Conservation (phyloP, 495 filamentous ascomycete species). For the Aspergillus avenaceus region DNA sequence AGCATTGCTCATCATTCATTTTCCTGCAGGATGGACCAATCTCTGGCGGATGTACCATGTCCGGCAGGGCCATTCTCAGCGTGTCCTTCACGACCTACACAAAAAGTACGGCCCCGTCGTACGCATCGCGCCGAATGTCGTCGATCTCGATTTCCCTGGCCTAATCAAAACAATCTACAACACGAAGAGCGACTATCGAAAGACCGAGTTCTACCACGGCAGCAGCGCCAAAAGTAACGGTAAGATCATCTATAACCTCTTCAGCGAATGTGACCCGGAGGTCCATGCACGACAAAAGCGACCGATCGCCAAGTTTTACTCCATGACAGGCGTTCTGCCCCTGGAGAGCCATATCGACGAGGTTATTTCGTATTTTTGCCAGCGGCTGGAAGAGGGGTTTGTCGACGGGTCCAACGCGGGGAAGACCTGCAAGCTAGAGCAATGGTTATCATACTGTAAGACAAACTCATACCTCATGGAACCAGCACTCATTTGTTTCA, state of each 20-base stretch:
- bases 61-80: conserved; percentile 21
- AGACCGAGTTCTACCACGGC: conserved; percentile 37
- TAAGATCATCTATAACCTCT: conserved; percentile 32
- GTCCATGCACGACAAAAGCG: conserved; percentile 27
- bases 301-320: conserved; percentile 35
- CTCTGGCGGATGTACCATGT: conserved; percentile 31
- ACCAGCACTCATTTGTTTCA: too few species aligned
- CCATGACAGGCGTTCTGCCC: conserved; percentile 21
- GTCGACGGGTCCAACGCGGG: conserved; percentile 11
- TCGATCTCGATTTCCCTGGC: conserved; percentile 25
- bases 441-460: conserved; percentile 30
- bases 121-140: conserved; percentile 27
- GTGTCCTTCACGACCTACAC: conserved; percentile 31
- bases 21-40: conserved; percentile 26
- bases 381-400: conserved; percentile 30
- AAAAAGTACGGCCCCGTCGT: conserved; percentile 29
- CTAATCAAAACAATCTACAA: conserved; percentile 25
- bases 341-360: conserved; percentile 31
- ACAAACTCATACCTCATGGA: too few species aligned
- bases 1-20: background rate
- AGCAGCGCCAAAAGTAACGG: conserved; percentile 31
- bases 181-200: conserved; percentile 19
- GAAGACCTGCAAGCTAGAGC: conserved; percentile 23
- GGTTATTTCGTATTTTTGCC: conserved; percentile 26
- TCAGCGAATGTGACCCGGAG: conserved; percentile 21